phyloP scores from a whole-genome alignment of 2,329 filamentous ascomycete species.

The Coleophoma eucalyptorum region DNA sequence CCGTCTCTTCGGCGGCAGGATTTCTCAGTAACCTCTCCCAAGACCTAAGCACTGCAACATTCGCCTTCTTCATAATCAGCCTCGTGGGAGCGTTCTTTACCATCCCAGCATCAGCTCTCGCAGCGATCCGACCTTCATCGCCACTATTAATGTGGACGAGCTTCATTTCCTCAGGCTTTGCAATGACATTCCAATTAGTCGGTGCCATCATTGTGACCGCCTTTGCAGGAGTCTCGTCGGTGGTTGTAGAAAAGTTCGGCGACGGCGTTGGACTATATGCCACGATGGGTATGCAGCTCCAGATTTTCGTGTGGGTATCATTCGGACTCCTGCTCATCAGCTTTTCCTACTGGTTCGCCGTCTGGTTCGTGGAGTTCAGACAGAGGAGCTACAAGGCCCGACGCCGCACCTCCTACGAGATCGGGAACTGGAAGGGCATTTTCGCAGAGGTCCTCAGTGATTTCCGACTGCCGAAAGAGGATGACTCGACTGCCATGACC shows the following conservation, averaged over 20 bases:
- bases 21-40: neutral
- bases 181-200: neutral
- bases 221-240: neutral
- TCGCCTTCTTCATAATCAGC: neutral
- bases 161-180: neutral
- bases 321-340: neutral
- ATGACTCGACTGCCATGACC: neutral
- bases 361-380: neutral
- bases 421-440: neutral
- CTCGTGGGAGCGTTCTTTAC: neutral
- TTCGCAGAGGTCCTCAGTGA: neutral
- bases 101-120: neutral
- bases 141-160: neutral
- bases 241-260: neutral
- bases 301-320: neutral
- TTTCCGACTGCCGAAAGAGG: neutral
- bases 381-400: neutral
- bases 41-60: neutral
- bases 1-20: neutral
- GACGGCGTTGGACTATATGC: neutral
- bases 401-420: neutral
- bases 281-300: neutral
- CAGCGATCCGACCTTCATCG: neutral
- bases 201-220: neutral
- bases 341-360: neutral